Evolutionary conservation across 2,329 filamentous ascomycete species (phyloP).

Genomic region (Penicillium sp.): DNA sequence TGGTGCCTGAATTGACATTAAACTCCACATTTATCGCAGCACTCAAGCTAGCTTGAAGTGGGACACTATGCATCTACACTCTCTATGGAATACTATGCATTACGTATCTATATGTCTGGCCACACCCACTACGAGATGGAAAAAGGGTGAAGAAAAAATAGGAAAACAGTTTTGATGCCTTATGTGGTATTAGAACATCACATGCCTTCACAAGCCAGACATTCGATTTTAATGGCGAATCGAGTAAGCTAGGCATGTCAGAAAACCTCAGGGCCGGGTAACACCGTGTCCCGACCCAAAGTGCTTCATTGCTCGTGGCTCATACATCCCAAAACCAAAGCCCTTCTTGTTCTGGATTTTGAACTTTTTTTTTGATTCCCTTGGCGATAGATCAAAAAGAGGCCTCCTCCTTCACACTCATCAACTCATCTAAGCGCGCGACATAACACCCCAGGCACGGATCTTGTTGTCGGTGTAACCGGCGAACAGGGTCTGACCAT

Average conservation of each 20-base stretch:
- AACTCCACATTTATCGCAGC: too few species aligned
- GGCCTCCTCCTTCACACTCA: constrained; percentile 25
- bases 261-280: constrained; percentile 29
- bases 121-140: neutral
- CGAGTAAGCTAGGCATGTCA: constrained; percentile 40
- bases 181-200: constrained; percentile 44
- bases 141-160: constrained; percentile 23
- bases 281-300: constrained; percentile 17
- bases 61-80: too few species aligned
- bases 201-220: constrained; percentile 36
- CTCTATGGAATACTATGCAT: neutral
- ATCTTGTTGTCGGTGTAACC: constrained; percentile 99
- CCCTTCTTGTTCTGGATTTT: constrained; percentile 31
- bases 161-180: constrained; percentile 35
- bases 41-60: neutral
- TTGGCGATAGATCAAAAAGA: constrained; percentile 31
- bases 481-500: constrained; percentile 98
- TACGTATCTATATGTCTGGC: neutral
- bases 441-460: constrained; percentile 97
- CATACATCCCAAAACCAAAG: constrained; percentile 43
- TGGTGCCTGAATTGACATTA: too few species aligned
- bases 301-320: constrained; percentile 48
- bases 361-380: constrained; percentile 36
- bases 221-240: constrained; percentile 33
- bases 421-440: constrained; percentile 66